Conservation (phyloP, 805 yeast species). For the Komagataella mondaviorum region DNA sequence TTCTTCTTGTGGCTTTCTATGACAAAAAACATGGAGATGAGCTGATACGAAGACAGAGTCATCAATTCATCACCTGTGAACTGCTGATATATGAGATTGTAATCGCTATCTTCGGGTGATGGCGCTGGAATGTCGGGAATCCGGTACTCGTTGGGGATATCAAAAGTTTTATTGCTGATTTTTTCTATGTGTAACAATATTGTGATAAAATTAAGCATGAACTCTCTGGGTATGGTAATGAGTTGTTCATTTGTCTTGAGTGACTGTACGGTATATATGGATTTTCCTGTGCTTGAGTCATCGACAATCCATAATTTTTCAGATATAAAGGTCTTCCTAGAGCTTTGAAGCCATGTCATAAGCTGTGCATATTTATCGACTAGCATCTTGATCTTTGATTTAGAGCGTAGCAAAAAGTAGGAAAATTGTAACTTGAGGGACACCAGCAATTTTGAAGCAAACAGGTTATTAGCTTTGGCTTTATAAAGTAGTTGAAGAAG, state of each 20-base stretch:
- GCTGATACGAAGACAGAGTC: constrained; percentile 43
- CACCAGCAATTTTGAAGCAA: background rate
- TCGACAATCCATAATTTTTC: constrained; percentile 26
- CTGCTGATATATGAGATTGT: constrained; percentile 6
- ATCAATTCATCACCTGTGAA: constrained; percentile 19
- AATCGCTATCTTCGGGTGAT: background rate
- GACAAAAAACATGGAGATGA: constrained; percentile 34
- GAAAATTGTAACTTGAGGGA: background rate
- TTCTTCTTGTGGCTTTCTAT: constrained; percentile 25
- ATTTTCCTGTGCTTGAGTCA: constrained; percentile 43
- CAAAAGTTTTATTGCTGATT: constrained; percentile 4
- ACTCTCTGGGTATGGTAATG: constrained; percentile 42
- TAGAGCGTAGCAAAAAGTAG: background rate
- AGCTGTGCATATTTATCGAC: constrained; percentile 3
- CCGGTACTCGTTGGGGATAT: background rate
- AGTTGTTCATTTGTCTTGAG: constrained; percentile 30
- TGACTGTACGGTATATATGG: constrained; percentile 30
- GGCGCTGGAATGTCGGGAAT: background rate
- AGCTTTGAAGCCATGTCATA: background rate
- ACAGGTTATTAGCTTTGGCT: constrained; percentile 1
- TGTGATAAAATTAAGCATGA: constrained; percentile 44
- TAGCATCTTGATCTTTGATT: background rate
- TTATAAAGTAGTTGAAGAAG: constrained; percentile 6
- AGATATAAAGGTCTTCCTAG: constrained; percentile 18
- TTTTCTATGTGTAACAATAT: constrained; percentile 28